Evolutionary conservation across 305 asterid species (phyloP).

Genomic region (Fraxinus sp.): DNA sequence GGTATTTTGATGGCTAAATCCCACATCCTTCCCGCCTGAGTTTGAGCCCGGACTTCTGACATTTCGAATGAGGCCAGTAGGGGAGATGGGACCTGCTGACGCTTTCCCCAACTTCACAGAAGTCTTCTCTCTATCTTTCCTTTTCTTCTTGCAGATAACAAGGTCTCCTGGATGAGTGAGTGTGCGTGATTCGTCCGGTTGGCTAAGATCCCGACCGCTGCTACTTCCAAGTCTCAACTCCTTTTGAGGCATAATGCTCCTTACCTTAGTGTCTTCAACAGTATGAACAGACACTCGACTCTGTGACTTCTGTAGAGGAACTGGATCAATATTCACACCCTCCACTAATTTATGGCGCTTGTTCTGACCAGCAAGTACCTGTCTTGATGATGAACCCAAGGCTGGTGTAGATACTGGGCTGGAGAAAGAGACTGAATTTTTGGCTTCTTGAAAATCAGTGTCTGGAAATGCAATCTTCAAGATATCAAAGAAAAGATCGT

Average conservation of each 20-base stretch:
- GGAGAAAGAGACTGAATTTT: conserved; percentile 61
- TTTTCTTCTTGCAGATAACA: conserved; percentile 91
- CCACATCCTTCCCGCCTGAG: conserved; percentile 48
- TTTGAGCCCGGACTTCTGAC: conserved; percentile 52
- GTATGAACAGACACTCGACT: conserved; percentile 46
- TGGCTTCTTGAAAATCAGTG: conserved; percentile 79
- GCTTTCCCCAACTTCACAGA: conserved; percentile 50
- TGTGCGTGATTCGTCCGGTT: conserved; percentile 47
- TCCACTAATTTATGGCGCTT: conserved; percentile 56
- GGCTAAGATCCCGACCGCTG: conserved; percentile 49
- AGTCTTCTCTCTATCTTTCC: conserved; percentile 84
- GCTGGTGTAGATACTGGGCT: conserved; percentile 40
- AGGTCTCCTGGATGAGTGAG: conserved; percentile 91
- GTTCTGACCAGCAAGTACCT: conserved; percentile 41
- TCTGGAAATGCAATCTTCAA: conserved; percentile 79
- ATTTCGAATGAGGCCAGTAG: conserved; percentile 53
- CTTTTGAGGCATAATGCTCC: conserved; percentile 47
- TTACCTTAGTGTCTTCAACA: conserved; percentile 44
- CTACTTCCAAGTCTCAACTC: conserved; percentile 50
- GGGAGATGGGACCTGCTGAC: conserved; percentile 69
- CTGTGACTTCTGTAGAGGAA: conserved; percentile 61
- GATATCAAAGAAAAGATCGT: conserved; percentile 91
- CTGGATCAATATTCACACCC: conserved; percentile 50
- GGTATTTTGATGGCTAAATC: conserved; percentile 48
- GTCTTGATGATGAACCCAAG: conserved; percentile 64